A percentile compares a stretch with the other conserved stretches of the same genome.
phyloP scores from a whole-genome alignment of 257 asterid genomes.

The Capsicum pubescens region DNA sequence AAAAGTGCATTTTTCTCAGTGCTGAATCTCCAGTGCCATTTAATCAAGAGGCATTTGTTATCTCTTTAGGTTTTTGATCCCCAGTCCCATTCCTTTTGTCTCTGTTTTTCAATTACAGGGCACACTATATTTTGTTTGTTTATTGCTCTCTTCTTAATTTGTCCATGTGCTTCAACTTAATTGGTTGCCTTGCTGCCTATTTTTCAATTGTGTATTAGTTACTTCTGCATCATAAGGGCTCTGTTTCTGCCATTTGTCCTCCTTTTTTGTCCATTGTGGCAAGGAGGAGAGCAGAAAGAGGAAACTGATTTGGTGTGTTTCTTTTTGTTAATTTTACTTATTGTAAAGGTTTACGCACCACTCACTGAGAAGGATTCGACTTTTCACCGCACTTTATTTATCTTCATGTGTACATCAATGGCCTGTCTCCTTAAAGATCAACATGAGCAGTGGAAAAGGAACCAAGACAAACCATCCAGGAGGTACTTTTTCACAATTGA shows the following conservation, averaged over 20 bases:
- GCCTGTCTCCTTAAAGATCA: slow-evolving; percentile 83
- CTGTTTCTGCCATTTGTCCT: slow-evolving; percentile 5
- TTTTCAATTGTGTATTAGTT: background rate
- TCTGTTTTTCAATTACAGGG: background rate
- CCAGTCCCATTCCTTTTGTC: background rate
- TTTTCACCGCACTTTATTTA: slow-evolving; percentile 71
- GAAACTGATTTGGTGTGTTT: background rate
- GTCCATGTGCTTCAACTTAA: background rate
- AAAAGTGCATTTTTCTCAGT: background rate
- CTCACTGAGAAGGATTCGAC: slow-evolving; percentile 71
- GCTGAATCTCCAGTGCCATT: background rate
- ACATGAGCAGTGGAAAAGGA: slow-evolving; percentile 88
- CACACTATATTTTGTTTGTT: background rate
- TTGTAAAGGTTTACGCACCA: slow-evolving; percentile 83
- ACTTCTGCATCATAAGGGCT: background rate
- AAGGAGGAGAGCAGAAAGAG: background rate
- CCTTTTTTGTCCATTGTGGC: background rate
- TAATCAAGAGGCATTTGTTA: background rate
- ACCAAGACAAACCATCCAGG: slow-evolving; percentile 58
- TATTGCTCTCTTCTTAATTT: background rate
- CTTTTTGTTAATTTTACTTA: slow-evolving; percentile 21
- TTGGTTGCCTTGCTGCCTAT: background rate
- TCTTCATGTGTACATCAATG: slow-evolving; percentile 91
- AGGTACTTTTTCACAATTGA: slow-evolving; percentile 49
- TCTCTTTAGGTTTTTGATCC: background rate